Evolutionary conservation across 2,329 filamentous ascomycete species (phyloP).

Genomic region (Curvularia hawaiiensis): DNA sequence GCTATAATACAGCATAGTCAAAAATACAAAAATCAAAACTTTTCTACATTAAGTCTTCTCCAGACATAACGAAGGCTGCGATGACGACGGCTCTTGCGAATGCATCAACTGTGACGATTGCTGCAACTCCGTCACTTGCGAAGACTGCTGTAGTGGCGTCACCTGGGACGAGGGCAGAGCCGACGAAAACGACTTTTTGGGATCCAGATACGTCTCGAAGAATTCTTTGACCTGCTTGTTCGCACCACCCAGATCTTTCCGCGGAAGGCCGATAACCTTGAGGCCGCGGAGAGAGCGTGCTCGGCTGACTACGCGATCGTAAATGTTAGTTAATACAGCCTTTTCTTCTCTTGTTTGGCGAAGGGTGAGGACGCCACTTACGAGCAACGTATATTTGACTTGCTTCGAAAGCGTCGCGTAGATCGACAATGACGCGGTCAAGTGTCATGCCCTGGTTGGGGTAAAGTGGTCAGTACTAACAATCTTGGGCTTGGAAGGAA

Average conservation of each 20-base stretch:
- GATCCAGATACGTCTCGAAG: conserved; percentile 17
- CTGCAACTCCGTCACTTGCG: not conserved
- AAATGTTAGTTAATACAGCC: conserved; percentile 5
- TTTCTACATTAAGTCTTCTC: not conserved
- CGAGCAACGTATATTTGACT: conserved; percentile 68
- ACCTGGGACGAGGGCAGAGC: not conserved
- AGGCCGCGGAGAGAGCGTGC: conserved; percentile 60
- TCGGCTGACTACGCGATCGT: conserved; percentile 52
- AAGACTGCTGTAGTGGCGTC: not conserved
- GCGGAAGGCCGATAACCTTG: conserved; percentile 45
- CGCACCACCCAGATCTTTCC: conserved; percentile 26
- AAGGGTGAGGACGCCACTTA: conserved; percentile 18
- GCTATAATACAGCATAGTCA: not conserved
- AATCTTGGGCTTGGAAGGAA: not conserved
- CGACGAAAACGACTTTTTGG: not conserved
- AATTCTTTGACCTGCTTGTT: conserved; percentile 45
- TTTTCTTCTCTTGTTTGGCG: not conserved
- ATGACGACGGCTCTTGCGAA: not conserved
- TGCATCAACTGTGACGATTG: not conserved
- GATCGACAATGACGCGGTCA: conserved; percentile 61
- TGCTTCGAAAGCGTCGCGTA: conserved; percentile 58
- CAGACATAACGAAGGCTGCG: not conserved
- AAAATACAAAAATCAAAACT: not conserved
- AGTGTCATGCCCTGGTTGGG: conserved; percentile 60
- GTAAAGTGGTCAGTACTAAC: not conserved